These are phyloP conservation scores for Chlorella sp. DNA, from an alignment of 139 green algal species.

Conservation along the genomic window DNA sequence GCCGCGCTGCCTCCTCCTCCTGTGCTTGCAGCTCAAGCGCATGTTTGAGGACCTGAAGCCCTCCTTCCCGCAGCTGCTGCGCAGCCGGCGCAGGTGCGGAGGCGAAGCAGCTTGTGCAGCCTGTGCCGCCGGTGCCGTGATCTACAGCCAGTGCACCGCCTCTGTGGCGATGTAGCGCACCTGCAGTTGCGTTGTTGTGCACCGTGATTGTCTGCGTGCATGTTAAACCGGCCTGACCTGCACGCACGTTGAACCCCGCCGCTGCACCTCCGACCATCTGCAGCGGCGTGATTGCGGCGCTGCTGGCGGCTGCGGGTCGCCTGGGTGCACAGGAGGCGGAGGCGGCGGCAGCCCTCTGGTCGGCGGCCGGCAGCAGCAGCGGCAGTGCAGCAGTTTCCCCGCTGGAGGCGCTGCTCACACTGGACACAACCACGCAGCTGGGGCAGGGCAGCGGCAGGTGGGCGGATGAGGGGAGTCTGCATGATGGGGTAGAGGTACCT, in stretches of 20 bases:
- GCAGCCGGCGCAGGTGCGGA: constrained; percentile 61
- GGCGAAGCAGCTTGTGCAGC: neutral
- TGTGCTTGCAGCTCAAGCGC: constrained; percentile 50
- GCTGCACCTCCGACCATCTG: constrained; percentile 63
- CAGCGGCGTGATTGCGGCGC: constrained; percentile 75
- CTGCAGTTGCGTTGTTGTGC: neutral
- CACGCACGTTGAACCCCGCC: neutral
- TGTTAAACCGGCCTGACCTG: neutral
- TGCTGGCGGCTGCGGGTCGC: constrained; percentile 57
- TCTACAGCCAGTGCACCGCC: neutral
- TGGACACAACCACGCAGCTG: constrained; percentile 39
- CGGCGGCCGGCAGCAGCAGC: constrained; percentile 5
- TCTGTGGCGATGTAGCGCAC: neutral
- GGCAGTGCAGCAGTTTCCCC: neutral
- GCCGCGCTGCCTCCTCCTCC: neutral
- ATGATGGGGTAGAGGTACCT: too few species aligned
- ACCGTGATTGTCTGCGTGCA: neutral
- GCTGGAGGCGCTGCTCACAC: constrained; percentile 41
- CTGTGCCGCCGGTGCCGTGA: neutral
- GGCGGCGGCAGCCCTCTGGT: constrained; percentile 35
- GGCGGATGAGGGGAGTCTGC: neutral
- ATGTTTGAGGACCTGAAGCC: constrained; percentile 61
- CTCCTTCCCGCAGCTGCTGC: constrained; percentile 64
- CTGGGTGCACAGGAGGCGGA: constrained; percentile 24
- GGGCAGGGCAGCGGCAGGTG: constrained; percentile 8